These are phyloP conservation scores for Carex pumila DNA, from an alignment of 176 grass and related monocot genomes.

Conservation along the genomic window DNA sequence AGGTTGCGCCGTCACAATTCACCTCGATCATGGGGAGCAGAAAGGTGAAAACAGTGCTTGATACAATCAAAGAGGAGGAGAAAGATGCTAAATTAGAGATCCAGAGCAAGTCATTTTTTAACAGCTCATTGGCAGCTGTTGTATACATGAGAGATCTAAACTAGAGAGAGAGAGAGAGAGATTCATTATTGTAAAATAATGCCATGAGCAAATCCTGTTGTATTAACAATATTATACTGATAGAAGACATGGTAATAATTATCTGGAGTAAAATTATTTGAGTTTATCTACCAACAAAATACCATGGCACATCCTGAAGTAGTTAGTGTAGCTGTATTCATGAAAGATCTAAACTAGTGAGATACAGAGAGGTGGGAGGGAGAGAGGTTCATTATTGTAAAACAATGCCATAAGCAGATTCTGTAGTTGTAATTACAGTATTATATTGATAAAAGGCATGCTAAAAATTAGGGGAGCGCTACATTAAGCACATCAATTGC, in stretches of 20 bases:
- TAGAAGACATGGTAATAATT: neutral
- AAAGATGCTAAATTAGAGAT: constrained; percentile 27
- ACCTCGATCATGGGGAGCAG: constrained; percentile 35
- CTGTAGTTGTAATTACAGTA: neutral
- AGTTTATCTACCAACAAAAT: too few relatives aligned
- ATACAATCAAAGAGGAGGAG: constrained; percentile 68
- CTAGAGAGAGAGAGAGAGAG: neutral
- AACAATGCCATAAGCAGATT: neutral
- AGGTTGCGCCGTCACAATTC: constrained; percentile 51
- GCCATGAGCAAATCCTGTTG: neutral
- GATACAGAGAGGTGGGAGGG: neutral
- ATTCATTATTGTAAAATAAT: neutral
- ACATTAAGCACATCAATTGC: too few relatives aligned
- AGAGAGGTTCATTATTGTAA: neutral
- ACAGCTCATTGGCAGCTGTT: neutral
- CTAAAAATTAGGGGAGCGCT: too few relatives aligned
- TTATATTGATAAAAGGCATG: too few relatives aligned
- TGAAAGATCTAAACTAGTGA: neutral
- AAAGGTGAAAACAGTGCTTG: constrained; percentile 37
- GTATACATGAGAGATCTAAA: neutral
- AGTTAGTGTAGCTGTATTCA: too few relatives aligned
- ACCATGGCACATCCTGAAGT: too few relatives aligned
- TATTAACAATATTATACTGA: neutral
- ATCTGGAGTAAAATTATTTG: neutral
- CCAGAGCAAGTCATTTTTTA: constrained; percentile 4